phyloP scores from a whole-genome alignment of 2,329 filamentous ascomycete genomes.

The Fusarium citri region DNA sequence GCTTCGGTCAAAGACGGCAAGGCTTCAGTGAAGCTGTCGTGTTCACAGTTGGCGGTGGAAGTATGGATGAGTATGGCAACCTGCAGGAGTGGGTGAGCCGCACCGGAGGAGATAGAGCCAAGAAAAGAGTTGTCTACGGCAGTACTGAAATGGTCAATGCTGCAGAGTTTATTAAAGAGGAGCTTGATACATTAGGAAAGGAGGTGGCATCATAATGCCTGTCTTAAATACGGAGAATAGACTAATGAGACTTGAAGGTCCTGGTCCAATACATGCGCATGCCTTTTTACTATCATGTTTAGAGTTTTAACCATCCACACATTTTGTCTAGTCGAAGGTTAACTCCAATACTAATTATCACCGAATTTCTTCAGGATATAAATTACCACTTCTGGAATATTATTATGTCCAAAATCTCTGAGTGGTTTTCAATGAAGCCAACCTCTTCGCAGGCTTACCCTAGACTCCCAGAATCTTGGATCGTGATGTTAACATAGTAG shows the following conservation, averaged over 20 bases:
- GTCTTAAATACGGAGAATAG: constrained; percentile 25
- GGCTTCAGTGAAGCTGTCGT: constrained; percentile 91
- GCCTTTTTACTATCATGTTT: neutral
- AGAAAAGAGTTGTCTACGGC: constrained; percentile 90
- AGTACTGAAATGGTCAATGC: constrained; percentile 86
- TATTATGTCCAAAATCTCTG: too few species aligned
- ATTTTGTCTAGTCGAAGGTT: neutral
- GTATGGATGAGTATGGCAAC: constrained; percentile 99
- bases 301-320: too few species aligned
- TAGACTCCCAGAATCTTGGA: neutral
- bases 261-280: neutral
- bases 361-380: too few species aligned
- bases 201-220: constrained; percentile 59
- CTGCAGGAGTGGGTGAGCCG: constrained; percentile 94
- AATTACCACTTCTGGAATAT: too few species aligned
- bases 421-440: too few species aligned
- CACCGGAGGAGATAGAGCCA: constrained; percentile 73
- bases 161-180: constrained; percentile 72
- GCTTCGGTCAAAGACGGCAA: constrained; percentile 89
- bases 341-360: too few species aligned
- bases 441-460: neutral
- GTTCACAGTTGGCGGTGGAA: constrained; percentile 95
- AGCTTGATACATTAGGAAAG: constrained; percentile 71
- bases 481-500: neutral
- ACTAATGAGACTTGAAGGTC: constrained; percentile 31